Evolutionary conservation across 2,329 filamentous ascomycete genomes (phyloP).

Genomic region (Aspergillus sp.): DNA sequence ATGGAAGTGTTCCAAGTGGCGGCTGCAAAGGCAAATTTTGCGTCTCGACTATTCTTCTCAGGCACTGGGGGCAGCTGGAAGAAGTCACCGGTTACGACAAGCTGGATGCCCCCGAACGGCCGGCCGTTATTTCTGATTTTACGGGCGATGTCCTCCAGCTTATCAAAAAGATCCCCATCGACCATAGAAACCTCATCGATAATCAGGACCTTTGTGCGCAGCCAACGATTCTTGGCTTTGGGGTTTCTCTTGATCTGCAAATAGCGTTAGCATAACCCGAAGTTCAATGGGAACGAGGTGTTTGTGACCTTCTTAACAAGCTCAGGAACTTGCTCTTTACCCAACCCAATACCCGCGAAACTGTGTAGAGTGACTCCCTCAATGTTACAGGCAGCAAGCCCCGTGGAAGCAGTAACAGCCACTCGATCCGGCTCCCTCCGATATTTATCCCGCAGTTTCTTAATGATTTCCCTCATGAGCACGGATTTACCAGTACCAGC

Average conservation of each 20-base stretch:
- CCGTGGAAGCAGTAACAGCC: conserved; percentile 92
- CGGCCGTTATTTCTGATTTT: conserved; percentile 84
- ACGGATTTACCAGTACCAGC: conserved; percentile 97
- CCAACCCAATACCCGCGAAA: conserved; percentile 91
- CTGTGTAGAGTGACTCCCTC: conserved; percentile 94
- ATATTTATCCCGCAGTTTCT: conserved; percentile 74
- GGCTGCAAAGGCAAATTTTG: conserved; percentile 92
- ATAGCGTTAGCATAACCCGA: conserved; percentile 14
- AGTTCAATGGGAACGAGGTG: not conserved
- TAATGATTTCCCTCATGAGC: conserved; percentile 87
- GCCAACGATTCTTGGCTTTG: conserved; percentile 86
- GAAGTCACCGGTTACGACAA: conserved; percentile 95
- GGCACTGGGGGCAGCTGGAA: conserved; percentile 96
- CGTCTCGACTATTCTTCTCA: conserved; percentile 63
- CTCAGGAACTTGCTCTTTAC: conserved; percentile 78
- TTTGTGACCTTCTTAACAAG: conserved; percentile 70
- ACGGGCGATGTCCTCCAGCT: conserved; percentile 84
- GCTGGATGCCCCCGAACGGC: conserved; percentile 92
- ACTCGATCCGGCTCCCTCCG: conserved; percentile 75
- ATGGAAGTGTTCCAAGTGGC: conserved; percentile 89
- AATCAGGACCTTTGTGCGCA: conserved; percentile 81
- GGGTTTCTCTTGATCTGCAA: conserved; percentile 71
- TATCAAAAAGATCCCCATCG: conserved; percentile 94
- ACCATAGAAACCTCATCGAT: conserved; percentile 99
- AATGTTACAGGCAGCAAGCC: conserved; percentile 93